A percentile compares a stretch with the other conserved stretches of the same genome.
phyloP scores from a whole-genome alignment of 2,329 filamentous ascomycete species.

The Penicillium sp. region DNA sequence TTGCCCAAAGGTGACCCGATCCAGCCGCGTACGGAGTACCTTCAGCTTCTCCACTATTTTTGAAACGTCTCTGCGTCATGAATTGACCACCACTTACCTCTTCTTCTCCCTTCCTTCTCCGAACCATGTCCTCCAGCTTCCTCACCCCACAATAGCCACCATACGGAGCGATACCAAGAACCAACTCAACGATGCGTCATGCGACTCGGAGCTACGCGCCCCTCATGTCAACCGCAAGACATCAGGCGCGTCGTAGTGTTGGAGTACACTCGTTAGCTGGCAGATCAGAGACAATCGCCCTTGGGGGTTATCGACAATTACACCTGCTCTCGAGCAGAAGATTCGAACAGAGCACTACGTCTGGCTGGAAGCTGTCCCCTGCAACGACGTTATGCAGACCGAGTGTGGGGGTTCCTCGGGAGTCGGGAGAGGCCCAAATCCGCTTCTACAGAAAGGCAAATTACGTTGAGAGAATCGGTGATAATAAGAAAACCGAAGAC shows the following conservation, averaged over 20 bases:
- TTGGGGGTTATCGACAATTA: background rate
- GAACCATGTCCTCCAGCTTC: background rate
- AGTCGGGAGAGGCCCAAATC: conserved; percentile 4
- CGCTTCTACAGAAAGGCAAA: conserved; percentile 18
- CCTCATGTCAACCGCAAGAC: conserved; percentile 4
- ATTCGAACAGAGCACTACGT: background rate
- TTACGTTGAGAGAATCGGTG: conserved; percentile 13
- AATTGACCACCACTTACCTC: conserved; percentile 2
- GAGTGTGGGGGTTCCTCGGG: background rate
- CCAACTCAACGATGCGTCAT: conserved; percentile 8
- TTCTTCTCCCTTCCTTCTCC: background rate
- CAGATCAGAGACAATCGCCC: background rate
- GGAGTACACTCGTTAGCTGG: conserved; percentile 1
- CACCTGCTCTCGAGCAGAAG: background rate
- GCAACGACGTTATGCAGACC: background rate
- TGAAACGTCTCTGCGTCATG: conserved; percentile 16
- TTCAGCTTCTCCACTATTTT: background rate
- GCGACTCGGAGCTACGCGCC: conserved; percentile 10
- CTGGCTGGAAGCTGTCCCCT: background rate
- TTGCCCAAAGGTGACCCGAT: background rate
- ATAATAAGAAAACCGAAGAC: conserved; percentile 35
- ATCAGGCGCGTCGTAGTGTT: background rate
- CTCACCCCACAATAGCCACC: background rate
- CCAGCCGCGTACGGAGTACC: background rate
- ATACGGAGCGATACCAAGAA: background rate